phyloP scores from a whole-genome alignment of 441 rosid genomes.

The Corymbia calophylla region DNA sequence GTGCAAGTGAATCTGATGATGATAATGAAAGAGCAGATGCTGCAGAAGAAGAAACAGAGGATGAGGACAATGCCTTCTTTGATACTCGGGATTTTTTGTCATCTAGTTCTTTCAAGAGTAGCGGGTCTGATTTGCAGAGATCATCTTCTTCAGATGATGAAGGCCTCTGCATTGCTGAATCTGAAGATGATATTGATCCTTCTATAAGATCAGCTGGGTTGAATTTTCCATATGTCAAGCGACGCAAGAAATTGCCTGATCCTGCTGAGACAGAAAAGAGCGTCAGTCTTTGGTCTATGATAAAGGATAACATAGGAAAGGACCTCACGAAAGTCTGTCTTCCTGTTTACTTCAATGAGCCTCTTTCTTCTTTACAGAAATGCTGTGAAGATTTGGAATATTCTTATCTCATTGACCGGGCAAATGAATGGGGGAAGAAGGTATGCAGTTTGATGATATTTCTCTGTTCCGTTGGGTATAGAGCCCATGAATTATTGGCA shows the following conservation, averaged over 20 bases:
- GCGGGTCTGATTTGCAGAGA: slow-evolving; percentile 54
- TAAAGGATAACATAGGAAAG: neutral
- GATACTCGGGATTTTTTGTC: slow-evolving; percentile 82
- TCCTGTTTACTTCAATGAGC: slow-evolving; percentile 1
- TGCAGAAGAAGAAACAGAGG: slow-evolving; percentile 86
- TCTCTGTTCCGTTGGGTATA: neutral
- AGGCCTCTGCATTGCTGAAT: slow-evolving; percentile 2
- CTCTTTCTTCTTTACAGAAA: neutral
- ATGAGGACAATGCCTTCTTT: slow-evolving; percentile 57
- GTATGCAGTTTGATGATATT: neutral
- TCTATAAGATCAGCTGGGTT: neutral
- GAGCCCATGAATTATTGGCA: neutral
- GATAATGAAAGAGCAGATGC: slow-evolving; percentile 69
- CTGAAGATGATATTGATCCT: slow-evolving; percentile 32
- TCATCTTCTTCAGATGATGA: slow-evolving; percentile 57
- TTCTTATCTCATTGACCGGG: neutral
- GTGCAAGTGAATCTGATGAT: slow-evolving; percentile 61
- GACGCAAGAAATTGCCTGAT: neutral
- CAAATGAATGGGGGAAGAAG: neutral
- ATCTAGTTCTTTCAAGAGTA: slow-evolving; percentile 68
- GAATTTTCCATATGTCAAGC: neutral
- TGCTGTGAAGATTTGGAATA: neutral
- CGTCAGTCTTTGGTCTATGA: neutral
- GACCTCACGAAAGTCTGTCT: neutral
- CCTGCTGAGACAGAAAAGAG: neutral